Evolutionary conservation across 306 rosid species (phyloP), one percentile per base, ranked within the genome.

Genomic region (Lathyrus sativus): DNA sequence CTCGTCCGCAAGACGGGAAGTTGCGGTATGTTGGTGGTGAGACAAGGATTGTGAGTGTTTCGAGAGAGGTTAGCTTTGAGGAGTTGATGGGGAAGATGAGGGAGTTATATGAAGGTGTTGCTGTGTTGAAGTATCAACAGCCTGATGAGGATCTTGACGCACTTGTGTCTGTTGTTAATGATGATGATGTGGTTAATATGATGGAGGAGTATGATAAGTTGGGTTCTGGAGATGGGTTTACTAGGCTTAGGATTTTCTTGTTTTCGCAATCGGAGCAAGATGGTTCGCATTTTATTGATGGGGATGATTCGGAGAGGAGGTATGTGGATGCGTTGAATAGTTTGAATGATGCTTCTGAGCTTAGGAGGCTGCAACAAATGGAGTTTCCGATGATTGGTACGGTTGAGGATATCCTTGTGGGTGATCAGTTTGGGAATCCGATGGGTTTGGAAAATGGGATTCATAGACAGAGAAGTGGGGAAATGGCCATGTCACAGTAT

Each of bases 121-220:
- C 91, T 7, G 87, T 91, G 50, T 77, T 95, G 68, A 95, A 95
- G 82, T 95, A 95, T 73, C 97, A 95, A 80, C 97, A 95, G 55
- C 99, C 99, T 1, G 97, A 95, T 75, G 97, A 95, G 77, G 99
- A 95, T 74, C 95, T 91, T 66, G 97, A 95, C 63, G 95, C 99
- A 3, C 97, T 95, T 50, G 99, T 95, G 24, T 91, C 99, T 0
- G 96, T 95, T 65, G 97, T 95, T 56, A 95, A 91, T 55, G 95
- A 95, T 37, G 99, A 91, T 81, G 97, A 91, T 80, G 97, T 95
- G 63, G 78, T 78, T 72, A 95, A 95, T 80, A 95, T 95, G 97
- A 91, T 95, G 99, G 99, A 95, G 51, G 99, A 95, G 88, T 91
- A 95, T 76, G 99, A 95, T 39, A 91, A 91, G 81, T 79, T 95